These are phyloP conservation scores for Coprinellus micaceus DNA, from an alignment of 768 basidiomycete species.

Conservation along the genomic window DNA sequence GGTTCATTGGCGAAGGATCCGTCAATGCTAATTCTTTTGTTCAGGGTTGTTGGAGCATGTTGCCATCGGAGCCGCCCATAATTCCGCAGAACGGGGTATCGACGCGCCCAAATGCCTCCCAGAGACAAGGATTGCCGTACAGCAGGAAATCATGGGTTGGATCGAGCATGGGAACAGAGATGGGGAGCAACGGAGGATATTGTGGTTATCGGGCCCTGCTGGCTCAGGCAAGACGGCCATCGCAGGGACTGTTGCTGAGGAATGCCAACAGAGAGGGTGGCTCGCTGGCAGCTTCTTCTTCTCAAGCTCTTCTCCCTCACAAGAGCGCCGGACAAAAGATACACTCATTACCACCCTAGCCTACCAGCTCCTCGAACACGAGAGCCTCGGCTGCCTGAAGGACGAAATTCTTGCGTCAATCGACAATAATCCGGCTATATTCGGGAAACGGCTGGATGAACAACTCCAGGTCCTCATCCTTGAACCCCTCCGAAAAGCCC, in stretches of 20 bases:
- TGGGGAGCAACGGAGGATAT: not conserved
- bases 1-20: no score
- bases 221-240: constrained; percentile 27
- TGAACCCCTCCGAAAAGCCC: constrained; percentile 6
- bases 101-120: not conserved
- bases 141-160: not conserved
- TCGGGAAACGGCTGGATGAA: constrained; percentile 10
- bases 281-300: constrained; percentile 36
- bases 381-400: not conserved
- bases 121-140: not conserved
- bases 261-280: constrained; percentile 10
- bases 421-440: constrained; percentile 16
- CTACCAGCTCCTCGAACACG: constrained; percentile 21
- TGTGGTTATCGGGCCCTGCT: constrained; percentile 23
- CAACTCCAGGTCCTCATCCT: constrained; percentile 18
- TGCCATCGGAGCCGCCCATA: no score
- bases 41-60: no score
- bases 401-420: constrained; percentile 1
- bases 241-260: constrained; percentile 22
- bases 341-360: constrained; percentile 28
- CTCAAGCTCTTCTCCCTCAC: constrained; percentile 20
- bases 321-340: constrained; percentile 18
- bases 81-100: no score
- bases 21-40: no score
- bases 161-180: not conserved